Percentiles rank a stretch among this genome's conserved stretches.
Conservation (phyloP, 208 protist species). For the Kentomonas sorsogonicus region DNA sequence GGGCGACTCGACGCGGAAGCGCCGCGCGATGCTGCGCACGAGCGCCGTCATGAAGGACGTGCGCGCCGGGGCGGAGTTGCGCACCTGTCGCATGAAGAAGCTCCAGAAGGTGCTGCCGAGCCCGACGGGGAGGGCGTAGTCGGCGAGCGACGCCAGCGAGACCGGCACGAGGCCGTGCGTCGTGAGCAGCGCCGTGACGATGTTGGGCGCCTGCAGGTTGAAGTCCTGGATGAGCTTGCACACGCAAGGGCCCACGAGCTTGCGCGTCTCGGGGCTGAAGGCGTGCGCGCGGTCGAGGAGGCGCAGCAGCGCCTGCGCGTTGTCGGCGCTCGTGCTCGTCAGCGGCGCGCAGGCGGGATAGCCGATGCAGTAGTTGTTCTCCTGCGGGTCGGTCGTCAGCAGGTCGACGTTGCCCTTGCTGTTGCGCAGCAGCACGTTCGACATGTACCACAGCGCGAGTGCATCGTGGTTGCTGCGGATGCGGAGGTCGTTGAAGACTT, state of each 20-base stretch:
- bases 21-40: constrained; percentile 69
- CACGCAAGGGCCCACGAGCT: constrained; percentile 83
- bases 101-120: constrained; percentile 82
- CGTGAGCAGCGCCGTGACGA: constrained; percentile 63
- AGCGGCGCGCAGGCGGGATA: constrained; percentile 72
- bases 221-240: constrained; percentile 90
- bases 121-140: constrained; percentile 79
- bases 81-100: constrained; percentile 85
- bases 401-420: constrained; percentile 78
- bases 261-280: constrained; percentile 78
- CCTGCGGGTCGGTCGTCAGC: constrained; percentile 76
- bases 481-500: constrained; percentile 67
- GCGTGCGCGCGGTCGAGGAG: constrained; percentile 78
- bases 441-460: constrained; percentile 84
- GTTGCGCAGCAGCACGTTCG: constrained; percentile 78
- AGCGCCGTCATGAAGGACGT: constrained; percentile 80
- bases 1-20: constrained; percentile 77
- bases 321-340: constrained; percentile 70
- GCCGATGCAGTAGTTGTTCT: constrained; percentile 83
- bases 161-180: constrained; percentile 75
- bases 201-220: constrained; percentile 85
- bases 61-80: constrained; percentile 68
- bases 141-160: constrained; percentile 49
- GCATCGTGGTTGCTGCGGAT: constrained; percentile 86
- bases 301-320: constrained; percentile 81